Conservation (phyloP, 1,284 basidiomycete genomes). For the Rhizopogon parksii region DNA sequence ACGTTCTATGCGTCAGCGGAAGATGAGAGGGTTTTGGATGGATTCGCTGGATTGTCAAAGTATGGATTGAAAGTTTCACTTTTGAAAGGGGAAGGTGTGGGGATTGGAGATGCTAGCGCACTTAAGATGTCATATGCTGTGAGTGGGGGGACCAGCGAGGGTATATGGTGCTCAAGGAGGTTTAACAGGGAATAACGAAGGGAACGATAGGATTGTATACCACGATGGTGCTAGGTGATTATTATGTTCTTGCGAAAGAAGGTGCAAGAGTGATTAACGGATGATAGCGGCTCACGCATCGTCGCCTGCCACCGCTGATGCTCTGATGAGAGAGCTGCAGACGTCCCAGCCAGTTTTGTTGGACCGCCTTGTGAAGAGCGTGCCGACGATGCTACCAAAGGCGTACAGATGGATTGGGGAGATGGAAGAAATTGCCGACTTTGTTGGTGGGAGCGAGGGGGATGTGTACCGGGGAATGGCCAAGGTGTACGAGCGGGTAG, state of each 20-base stretch:
- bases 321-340: constrained; percentile 42
- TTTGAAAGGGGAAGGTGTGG: constrained; percentile 40
- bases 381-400: constrained; percentile 50
- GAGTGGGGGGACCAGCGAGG: constrained; percentile 17
- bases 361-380: constrained; percentile 30
- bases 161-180: background rate
- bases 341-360: constrained; percentile 42
- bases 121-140: constrained; percentile 62
- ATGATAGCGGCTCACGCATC: constrained; percentile 44
- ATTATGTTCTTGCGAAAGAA: constrained; percentile 2
- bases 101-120: constrained; percentile 53
- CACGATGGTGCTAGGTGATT: constrained; percentile 50
- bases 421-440: constrained; percentile 54
- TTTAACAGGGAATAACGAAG: constrained; percentile 45
- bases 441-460: constrained; percentile 42
- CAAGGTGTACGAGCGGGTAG: constrained; percentile 38
- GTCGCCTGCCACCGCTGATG: constrained; percentile 52
- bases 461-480: constrained; percentile 44
- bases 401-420: constrained; percentile 56
- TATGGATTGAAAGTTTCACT: constrained; percentile 42
- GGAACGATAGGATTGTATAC: constrained; percentile 48
- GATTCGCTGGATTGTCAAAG: constrained; percentile 35
- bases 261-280: background rate
- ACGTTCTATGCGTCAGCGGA: constrained; percentile 48
- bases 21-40: constrained; percentile 33